Evolutionary conservation across 495 filamentous ascomycete genomes (phyloP).

Genomic region (Oidiodendron maius): DNA sequence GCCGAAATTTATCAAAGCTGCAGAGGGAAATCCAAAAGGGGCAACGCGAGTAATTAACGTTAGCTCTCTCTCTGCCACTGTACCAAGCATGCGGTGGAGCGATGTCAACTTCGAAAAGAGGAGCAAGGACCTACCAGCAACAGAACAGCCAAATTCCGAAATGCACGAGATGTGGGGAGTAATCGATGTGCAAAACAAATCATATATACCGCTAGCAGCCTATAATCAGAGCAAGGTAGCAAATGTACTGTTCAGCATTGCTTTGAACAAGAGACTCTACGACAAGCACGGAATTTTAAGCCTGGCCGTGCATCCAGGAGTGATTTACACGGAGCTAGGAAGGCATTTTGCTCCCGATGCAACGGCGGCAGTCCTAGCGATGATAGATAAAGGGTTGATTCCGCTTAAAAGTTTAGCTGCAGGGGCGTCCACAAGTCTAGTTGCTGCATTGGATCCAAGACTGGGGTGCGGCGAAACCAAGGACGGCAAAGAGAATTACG

Average conservation of each 20-base stretch:
- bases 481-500: background rate
- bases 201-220: conserved; percentile 39
- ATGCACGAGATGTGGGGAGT: background rate
- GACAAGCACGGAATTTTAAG: conserved; percentile 27
- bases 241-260: conserved; percentile 43
- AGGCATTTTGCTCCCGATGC: conserved; percentile 2
- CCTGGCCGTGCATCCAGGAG: conserved; percentile 40
- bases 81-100: background rate
- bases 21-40: conserved; percentile 25
- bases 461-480: background rate
- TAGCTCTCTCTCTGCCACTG: conserved; percentile 26
- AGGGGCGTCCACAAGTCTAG: conserved; percentile 32
- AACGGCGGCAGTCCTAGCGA: too few species aligned
- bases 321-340: conserved; percentile 8
- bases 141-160: background rate
- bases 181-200: background rate
- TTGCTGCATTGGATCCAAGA: conserved; percentile 35
- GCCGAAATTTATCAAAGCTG: too few species aligned
- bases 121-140: background rate
- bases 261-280: conserved; percentile 36
- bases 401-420: conserved; percentile 29
- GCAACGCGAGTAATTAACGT: conserved; percentile 43
- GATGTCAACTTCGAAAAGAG: background rate
- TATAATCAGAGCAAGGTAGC: conserved; percentile 48
- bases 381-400: too few species aligned